A percentile compares a stretch with the other conserved stretches of the same genome.
phyloP scores from a whole-genome alignment of 2,329 filamentous ascomycete genomes.

The Colletotrichum spaethianum region DNA sequence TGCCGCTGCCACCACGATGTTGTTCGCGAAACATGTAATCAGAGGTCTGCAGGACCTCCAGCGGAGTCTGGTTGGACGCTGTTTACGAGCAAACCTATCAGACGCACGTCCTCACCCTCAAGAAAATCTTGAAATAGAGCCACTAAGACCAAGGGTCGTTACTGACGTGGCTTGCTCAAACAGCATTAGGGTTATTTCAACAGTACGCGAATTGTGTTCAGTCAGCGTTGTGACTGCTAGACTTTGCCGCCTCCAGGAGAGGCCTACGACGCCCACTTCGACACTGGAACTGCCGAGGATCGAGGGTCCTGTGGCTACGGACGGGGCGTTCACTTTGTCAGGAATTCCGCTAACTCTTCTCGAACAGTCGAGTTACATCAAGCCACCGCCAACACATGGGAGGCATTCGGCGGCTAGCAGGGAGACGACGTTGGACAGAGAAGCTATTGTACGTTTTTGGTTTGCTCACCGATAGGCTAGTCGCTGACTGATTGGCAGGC shows the following conservation, averaged over 20 bases:
- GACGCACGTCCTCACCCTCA: neutral
- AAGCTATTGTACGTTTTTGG: too few relatives aligned
- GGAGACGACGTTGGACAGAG: neutral
- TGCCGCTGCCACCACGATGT: neutral
- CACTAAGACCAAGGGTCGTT: neutral
- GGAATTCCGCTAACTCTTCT: neutral
- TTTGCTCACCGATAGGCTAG: neutral
- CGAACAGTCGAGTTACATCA: neutral
- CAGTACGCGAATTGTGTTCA: conserved; percentile 7
- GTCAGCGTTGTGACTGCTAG: conserved; percentile 20
- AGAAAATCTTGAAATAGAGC: neutral
- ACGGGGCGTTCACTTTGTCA: neutral
- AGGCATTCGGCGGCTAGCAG: neutral
- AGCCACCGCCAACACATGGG: neutral
- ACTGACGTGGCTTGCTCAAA: conserved; percentile 2
- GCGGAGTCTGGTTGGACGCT: neutral
- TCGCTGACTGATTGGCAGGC: conserved; percentile 15
- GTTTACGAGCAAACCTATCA: neutral
- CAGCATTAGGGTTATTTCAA: conserved; percentile 5
- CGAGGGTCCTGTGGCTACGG: neutral
- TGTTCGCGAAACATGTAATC: neutral
- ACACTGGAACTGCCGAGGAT: neutral
- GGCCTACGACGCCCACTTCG: neutral
- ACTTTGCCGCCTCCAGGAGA: neutral
- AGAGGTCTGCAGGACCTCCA: neutral